Evolutionary conservation across 116 monocot species (phyloP).

Genomic region (Zostera marina): DNA sequence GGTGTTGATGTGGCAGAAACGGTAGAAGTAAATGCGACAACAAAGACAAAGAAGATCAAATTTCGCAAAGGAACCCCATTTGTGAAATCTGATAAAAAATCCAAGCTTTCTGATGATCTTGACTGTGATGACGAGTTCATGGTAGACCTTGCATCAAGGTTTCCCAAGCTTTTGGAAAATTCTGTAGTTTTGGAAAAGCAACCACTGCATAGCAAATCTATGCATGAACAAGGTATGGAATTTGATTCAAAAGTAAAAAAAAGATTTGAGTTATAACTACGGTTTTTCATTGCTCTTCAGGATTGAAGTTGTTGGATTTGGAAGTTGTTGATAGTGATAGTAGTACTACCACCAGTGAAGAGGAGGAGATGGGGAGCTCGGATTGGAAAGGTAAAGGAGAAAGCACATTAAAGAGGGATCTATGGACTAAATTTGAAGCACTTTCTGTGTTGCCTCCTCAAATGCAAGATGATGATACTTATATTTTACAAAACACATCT

Average conservation of each 20-base stretch:
- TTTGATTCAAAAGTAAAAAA: neutral
- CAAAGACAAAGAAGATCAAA: constrained; percentile 5
- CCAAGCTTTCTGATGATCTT: neutral
- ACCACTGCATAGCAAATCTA: constrained; percentile 3
- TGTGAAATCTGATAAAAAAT: neutral
- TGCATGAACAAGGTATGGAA: constrained; percentile 4
- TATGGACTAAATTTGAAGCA: constrained; percentile 81
- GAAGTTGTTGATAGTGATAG: constrained; percentile 2
- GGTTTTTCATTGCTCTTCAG: neutral
- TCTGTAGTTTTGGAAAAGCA: constrained; percentile 53
- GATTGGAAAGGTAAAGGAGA: constrained; percentile 39
- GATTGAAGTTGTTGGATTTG: neutral
- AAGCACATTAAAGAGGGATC: constrained; percentile 72
- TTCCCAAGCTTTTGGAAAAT: constrained; percentile 32
- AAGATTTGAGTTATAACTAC: neutral
- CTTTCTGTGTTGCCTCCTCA: constrained; percentile 27
- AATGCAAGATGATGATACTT: constrained; percentile 15
- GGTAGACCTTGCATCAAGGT: constrained; percentile 18
- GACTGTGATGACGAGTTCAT: constrained; percentile 9
- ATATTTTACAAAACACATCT: constrained; percentile 18
- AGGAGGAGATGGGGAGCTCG: constrained; percentile 19
- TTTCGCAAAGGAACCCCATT: constrained; percentile 3
- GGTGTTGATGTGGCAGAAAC: neutral
- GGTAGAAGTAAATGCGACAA: neutral
- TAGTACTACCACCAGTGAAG: constrained; percentile 31